These are phyloP conservation scores for Lupinus albus DNA, from an alignment of 306 rosid genomes.

Conservation along the genomic window DNA sequence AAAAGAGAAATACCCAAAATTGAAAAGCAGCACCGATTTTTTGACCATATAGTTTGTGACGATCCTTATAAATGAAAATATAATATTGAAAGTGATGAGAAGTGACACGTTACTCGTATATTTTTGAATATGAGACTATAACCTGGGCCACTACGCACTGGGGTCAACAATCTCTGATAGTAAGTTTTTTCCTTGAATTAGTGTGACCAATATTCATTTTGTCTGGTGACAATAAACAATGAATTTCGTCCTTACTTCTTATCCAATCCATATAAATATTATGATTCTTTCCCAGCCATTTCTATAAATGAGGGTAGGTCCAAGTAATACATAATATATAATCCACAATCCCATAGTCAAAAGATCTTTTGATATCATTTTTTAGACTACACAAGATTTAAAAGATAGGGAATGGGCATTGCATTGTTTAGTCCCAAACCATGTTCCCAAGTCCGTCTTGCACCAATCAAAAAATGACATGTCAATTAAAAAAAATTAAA, in stretches of 20 bases:
- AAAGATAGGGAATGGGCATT: conserved; percentile 46
- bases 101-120: conserved; percentile 49
- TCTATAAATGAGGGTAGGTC: conserved; percentile 40
- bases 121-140: conserved; percentile 44
- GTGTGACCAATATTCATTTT: conserved; percentile 69
- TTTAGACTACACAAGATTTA: conserved; percentile 48
- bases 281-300: conserved; percentile 46
- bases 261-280: conserved; percentile 47
- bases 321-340: conserved; percentile 21
- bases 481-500: too few species aligned
- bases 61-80: conserved; percentile 35
- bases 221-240: conserved; percentile 56
- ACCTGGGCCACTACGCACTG: conserved; percentile 43
- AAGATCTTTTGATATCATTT: conserved; percentile 46
- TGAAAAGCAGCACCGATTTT: conserved; percentile 64
- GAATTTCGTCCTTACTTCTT: conserved; percentile 59
- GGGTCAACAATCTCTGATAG: conserved; percentile 50
- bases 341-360: conserved; percentile 50
- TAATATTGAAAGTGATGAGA: conserved; percentile 52
- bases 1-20: conserved; percentile 66
- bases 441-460: too few species aligned
- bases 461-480: too few species aligned
- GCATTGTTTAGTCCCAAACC: conserved; percentile 42
- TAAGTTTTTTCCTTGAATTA: conserved; percentile 36
- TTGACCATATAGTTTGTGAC: conserved; percentile 43